A percentile compares a stretch with the other conserved stretches of the same genome.
Evolutionary conservation across 1,139 yeast species (phyloP).

Genomic region (Saccharomyces uvarum): DNA sequence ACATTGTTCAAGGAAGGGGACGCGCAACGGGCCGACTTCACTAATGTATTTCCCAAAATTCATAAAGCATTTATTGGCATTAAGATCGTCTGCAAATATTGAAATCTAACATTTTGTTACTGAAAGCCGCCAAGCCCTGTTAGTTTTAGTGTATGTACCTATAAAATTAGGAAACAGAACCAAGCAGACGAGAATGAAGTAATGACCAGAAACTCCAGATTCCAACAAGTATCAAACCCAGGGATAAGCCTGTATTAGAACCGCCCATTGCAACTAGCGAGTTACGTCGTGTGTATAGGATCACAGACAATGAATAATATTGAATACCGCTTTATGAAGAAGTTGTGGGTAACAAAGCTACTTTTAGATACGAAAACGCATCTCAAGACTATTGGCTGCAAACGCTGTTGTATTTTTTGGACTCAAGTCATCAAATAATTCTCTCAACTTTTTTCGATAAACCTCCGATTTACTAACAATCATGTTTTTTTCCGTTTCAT

Average conservation of each 20-base stretch:
- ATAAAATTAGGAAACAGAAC: not conserved
- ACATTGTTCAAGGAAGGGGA: not conserved
- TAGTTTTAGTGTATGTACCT: not conserved
- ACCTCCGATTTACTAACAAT: not conserved
- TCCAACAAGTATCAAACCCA: not conserved
- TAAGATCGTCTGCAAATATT: not conserved
- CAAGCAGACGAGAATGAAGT: not conserved
- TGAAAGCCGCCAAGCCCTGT: not conserved
- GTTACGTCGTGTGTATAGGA: not conserved
- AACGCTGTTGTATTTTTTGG: not conserved
- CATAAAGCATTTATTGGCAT: not conserved
- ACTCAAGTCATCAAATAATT: not conserved
- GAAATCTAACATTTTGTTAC: not conserved
- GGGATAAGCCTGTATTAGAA: not conserved
- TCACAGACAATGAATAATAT: no score
- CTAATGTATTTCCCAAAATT: not conserved
- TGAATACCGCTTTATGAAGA: no score
- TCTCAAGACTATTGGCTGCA: not conserved
- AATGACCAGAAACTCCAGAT: not conserved
- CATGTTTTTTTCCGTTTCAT: not conserved
- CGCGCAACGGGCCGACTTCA: not conserved
- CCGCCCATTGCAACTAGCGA: not conserved
- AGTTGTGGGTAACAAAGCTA: not conserved
- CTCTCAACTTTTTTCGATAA: constrained; percentile 54
- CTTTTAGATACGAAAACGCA: not conserved